These are phyloP conservation scores for Clonostachys solani DNA, from an alignment of 2,329 filamentous ascomycete genomes.

Conservation along the genomic window DNA sequence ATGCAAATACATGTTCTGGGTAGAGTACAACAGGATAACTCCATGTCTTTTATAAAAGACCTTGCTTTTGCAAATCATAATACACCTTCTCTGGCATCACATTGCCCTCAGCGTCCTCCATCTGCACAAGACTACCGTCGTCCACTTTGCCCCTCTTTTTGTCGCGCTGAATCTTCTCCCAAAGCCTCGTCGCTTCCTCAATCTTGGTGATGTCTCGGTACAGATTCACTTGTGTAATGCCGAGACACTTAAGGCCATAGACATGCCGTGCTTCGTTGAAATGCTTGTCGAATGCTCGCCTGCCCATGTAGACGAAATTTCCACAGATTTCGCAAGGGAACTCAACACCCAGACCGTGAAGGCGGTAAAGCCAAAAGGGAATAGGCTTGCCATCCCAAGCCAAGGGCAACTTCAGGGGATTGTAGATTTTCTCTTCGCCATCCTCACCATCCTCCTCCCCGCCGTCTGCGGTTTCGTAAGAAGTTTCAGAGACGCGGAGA, in stretches of 20 bases:
- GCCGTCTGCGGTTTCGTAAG: constrained; percentile 45
- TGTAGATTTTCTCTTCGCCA: constrained; percentile 88
- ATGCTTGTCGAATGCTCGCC: constrained; percentile 95
- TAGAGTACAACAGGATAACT: neutral
- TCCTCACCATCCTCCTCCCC: constrained; percentile 73
- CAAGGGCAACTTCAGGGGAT: constrained; percentile 90
- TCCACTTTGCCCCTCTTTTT: constrained; percentile 72
- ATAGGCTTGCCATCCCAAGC: constrained; percentile 99
- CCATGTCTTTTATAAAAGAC: constrained; percentile 56
- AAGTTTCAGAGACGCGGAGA: constrained; percentile 42
- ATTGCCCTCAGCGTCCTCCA: constrained; percentile 97
- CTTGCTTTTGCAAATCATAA: constrained; percentile 89
- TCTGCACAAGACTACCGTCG: constrained; percentile 86
- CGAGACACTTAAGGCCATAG: constrained; percentile 88
- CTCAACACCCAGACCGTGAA: constrained; percentile 92
- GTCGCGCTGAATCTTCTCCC: constrained; percentile 89
- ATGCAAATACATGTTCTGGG: neutral
- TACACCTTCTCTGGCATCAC: constrained; percentile 99
- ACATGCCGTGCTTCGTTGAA: constrained; percentile 94
- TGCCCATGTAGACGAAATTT: constrained; percentile 98
- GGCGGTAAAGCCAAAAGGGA: constrained; percentile 96
- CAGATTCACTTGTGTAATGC: constrained; percentile 84
- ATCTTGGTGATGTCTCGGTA: constrained; percentile 95
- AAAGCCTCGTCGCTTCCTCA: constrained; percentile 80
- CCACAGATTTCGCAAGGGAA: constrained; percentile 96